Evolutionary conservation across 2,329 filamentous ascomycete genomes (phyloP).

Genomic region (Gnomoniopsis sp.): DNA sequence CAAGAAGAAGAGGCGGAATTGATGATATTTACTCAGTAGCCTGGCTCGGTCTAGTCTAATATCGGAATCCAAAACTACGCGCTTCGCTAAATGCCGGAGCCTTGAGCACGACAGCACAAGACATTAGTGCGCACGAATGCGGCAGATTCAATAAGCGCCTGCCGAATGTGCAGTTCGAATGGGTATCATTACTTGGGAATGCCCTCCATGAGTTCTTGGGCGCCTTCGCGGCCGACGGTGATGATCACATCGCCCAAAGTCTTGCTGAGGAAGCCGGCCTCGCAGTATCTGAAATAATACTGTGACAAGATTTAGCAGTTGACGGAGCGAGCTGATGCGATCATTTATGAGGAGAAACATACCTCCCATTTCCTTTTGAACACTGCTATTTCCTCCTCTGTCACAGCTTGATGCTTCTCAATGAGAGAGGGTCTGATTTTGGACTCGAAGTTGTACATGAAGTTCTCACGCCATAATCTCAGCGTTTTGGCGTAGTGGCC

Average conservation of each 20-base stretch:
- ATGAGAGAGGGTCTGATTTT: constrained; percentile 59
- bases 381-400: constrained; percentile 59
- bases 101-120: background rate
- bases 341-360: constrained; percentile 23
- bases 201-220: constrained; percentile 65
- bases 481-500: constrained; percentile 70
- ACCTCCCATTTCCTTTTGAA: constrained; percentile 72
- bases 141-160: background rate
- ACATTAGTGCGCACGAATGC: background rate
- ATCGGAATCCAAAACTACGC: background rate
- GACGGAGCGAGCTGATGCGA: background rate
- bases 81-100: background rate
- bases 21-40: constrained; percentile 16
- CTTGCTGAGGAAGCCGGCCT: constrained; percentile 70
- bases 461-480: constrained; percentile 65
- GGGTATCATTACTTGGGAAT: constrained; percentile 51
- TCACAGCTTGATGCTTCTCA: constrained; percentile 55
- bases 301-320: constrained; percentile 25
- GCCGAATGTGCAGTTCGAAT: background rate
- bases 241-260: constrained; percentile 71
- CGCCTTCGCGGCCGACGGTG: constrained; percentile 63
- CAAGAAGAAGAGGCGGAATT: constrained; percentile 36
- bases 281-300: constrained; percentile 75
- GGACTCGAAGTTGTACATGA: constrained; percentile 58
- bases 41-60: constrained; percentile 2